Base-by-base conservation (phyloP, 2,329 filamentous ascomycete species). In the Stagonosporopsis tanaceti region DNA sequence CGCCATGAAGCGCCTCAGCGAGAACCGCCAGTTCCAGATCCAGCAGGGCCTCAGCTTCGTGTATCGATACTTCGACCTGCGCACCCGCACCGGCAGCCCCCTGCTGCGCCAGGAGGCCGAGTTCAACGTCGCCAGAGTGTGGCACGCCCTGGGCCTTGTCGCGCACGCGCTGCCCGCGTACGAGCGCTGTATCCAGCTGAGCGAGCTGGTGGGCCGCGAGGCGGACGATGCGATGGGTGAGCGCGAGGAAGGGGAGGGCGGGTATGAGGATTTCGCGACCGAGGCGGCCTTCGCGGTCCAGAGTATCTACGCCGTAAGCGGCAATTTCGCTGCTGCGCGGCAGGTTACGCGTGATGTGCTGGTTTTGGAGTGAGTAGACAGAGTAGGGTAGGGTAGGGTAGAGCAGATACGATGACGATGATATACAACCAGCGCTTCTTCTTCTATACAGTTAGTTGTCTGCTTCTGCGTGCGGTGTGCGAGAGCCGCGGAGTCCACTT, bases 11-110 rank as follows among this genome's bases (percentile, higher is more conserved):
- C 86, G 94, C 2, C 92, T 96, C 75, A 88, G 90, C 0, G 92
- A 94, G 45, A 98, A 98, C 72, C 83, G 95, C 1, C 94, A 98
- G 72, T 94, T 91, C 70, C 86, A 93, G 38, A 87, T 97, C 39
- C 83, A 92, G 62, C 93, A 98, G 74, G 95, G 93, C 0, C 84
- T 97, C 47, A 82, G 88, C 0, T 97, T 97, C 68, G 78, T 98
- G 55, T 86, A 89, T 55, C 81, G 86, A 34, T 96, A 96, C 76
- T 89, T 90, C 64, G 81, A 86, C 2, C 72, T 86, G 25, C 83
- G 90, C 25, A 79, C 78, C 3, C 71, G 76, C 30, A 77, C 75
- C 6, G 72, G 72, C 8, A 64, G 77, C 5, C 75, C 78, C 1
- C 68, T 79, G 20, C 78, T 88, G 66, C 77, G 81, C 46, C 89